Evolutionary conservation across 345 rosid genomes (phyloP), one percentile per base, ranked within the genome.

Genomic region (Pugionium cornutum): DNA sequence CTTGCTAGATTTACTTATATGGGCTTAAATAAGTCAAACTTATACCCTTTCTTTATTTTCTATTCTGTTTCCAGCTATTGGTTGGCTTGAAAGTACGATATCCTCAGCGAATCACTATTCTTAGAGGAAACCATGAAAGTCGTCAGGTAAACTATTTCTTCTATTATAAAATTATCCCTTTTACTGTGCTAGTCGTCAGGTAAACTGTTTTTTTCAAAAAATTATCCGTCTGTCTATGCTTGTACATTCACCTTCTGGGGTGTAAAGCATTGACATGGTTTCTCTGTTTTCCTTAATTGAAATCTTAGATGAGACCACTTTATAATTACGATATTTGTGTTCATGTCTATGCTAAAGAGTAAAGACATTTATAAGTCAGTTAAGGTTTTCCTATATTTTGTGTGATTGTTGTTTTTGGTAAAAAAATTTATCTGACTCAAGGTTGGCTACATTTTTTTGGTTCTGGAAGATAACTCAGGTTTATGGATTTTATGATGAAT

Each of bases 401-500:
- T 18, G 18, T 18, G 18, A 18, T 18, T 18, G 18, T 18, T 18
- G 18, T 18, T 18, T 18, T 18, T 18, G 18, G 18, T 18, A 18
- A 18, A 18, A 18, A 18, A 18, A 18, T 34, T 30, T 28, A 50
- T 42, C 53, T 60, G 66, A 37, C 76, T 76, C 47, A 73, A 18
- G 18, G 18, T 18, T 68, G 64, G 68, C 70, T 75, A 49, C 18
- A 54, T 37, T 66, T 53, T 11, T 47, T 50, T 42, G 25, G 34
- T 40, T 45, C 52, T 83, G 74, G 69, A 96, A 94, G 99, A 94
- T 94, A 56, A 94, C 99, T 73, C 99, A 94, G 76, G 99, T 94
- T 72, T 94, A 94, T 78, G 99, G 99, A 58, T 94, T 94, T 78
- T 94, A 94, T 67, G 99, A 94, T 49, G 99, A 94, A 77, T 94